A percentile compares a stretch with the other conserved stretches of the same genome.
These are phyloP conservation scores for Penicillium maclennaniae DNA, from an alignment of 495 filamentous ascomycete species.

Conservation along the genomic window DNA sequence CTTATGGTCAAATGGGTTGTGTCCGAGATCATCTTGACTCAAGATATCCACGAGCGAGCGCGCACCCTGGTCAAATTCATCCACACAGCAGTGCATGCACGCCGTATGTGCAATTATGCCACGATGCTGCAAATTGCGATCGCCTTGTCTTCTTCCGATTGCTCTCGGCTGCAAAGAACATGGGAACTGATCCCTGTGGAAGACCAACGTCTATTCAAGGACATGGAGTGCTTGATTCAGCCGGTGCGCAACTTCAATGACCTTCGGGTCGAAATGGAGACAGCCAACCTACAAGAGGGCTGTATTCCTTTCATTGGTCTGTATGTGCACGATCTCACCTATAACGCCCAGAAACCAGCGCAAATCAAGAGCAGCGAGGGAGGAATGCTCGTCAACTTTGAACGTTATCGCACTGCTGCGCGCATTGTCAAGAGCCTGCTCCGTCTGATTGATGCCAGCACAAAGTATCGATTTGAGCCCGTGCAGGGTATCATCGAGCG, in stretches of 20 bases:
- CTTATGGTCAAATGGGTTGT: constrained; percentile 96
- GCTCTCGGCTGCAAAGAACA: constrained; percentile 69
- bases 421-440: constrained; percentile 91
- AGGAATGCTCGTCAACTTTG: constrained; percentile 88
- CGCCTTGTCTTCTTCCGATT: constrained; percentile 80
- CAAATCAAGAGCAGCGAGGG: constrained; percentile 53
- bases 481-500: constrained; percentile 83
- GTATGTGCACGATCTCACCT: constrained; percentile 95
- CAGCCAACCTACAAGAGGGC: constrained; percentile 66
- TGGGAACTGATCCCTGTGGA: constrained; percentile 72
- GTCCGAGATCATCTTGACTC: constrained; percentile 85
- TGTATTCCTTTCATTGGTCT: constrained; percentile 96
- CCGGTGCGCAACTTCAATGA: constrained; percentile 89
- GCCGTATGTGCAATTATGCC: constrained; percentile 87
- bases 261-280: constrained; percentile 88
- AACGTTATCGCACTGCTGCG: constrained; percentile 84
- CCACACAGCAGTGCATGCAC: constrained; percentile 82
- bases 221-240: constrained; percentile 80
- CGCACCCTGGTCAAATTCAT: constrained; percentile 86
- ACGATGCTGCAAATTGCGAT: constrained; percentile 95
- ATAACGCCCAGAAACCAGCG: constrained; percentile 86
- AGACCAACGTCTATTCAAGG: constrained; percentile 68
- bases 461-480: constrained; percentile 78
- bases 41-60: constrained; percentile 75
- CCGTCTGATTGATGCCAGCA: constrained; percentile 86